A percentile compares a stretch with the other conserved stretches of the same genome.
These are phyloP conservation scores for Xylaria intraflava DNA, from an alignment of 495 filamentous ascomycete genomes.

Conservation along the genomic window DNA sequence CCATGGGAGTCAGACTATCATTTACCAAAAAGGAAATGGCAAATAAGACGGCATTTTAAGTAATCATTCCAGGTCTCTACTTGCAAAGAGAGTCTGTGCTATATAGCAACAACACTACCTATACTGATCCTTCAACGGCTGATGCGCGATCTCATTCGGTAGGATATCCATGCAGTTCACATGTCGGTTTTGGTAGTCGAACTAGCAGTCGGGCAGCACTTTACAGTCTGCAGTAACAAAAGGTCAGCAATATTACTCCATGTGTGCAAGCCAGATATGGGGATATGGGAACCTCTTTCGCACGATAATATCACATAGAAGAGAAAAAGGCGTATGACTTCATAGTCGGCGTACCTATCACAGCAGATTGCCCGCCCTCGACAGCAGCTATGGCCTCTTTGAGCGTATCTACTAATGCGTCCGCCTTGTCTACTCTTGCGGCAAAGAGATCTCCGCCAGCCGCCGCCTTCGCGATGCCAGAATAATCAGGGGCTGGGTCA, in stretches of 20 bases:
- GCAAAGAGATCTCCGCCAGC: slow-evolving; percentile 68
- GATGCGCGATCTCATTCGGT: no score
- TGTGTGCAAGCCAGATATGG: neutral
- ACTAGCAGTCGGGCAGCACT: slow-evolving; percentile 35
- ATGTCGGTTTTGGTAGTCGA: neutral
- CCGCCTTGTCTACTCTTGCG: slow-evolving; percentile 52
- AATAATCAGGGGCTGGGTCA: slow-evolving; percentile 77
- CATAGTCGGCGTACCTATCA: slow-evolving; percentile 39
- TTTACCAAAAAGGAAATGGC: no score
- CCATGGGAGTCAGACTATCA: no score
- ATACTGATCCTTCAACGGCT: no score
- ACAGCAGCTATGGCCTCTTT: slow-evolving; percentile 63
- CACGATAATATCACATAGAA: neutral
- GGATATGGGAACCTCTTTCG: no score
- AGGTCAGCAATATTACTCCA: neutral
- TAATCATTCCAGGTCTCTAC: no score
- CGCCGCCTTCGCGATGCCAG: slow-evolving; percentile 86
- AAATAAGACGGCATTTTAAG: no score
- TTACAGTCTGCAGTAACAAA: slow-evolving; percentile 32
- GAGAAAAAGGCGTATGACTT: slow-evolving; percentile 25
- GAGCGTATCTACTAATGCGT: slow-evolving; percentile 55
- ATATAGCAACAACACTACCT: no score
- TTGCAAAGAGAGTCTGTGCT: no score
- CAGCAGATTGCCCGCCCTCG: slow-evolving; percentile 58
- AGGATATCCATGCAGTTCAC: neutral